Evolutionary conservation across 768 basidiomycete species (phyloP), one percentile per base, ranked within the genome.

Genomic region (Leccinum ochraceum): DNA sequence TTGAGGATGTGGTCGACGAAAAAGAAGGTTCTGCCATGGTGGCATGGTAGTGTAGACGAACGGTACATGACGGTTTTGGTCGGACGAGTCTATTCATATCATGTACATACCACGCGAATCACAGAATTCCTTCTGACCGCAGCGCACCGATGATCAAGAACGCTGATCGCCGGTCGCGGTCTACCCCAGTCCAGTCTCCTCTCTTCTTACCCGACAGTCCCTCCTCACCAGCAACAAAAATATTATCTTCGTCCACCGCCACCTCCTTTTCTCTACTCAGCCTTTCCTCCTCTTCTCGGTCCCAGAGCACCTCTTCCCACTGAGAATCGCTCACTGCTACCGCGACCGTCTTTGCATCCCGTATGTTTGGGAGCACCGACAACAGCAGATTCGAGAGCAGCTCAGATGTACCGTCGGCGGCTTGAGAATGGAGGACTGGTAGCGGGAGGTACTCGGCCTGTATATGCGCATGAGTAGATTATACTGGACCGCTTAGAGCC

Each of bases 391-490:
- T 88, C 4, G 89, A 89, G 11, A 93, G 75, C 13, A 94, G 78
- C 60, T 88, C 87, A 3, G 89, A 88, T 3, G 87, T 87, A 37
- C 86, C 86, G 56, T 89, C 88, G 13, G 81, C 79, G 0, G 81
- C 77, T 54, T 86, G 83, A 13, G 86, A 85, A 59, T 84, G 84
- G 59, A 91, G 80, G 37, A 81, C 81, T 2, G 90, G 87, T 13
- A 94, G 76, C 3, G 91, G 91, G 16, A 92, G 82, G 70, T 93
- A 94, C 71, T 94, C 91, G 7, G 89, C 91, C 91, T 92, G 60
- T n/a, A 44, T 8, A 13, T 46, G 17, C 5, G 34, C 11, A 32
- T 56, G 34, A 67, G 57, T 42, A 58, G 63, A 49, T 4, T 22
- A 34, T 7, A 4, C 17, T 57, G 36, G 55, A 58, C 54, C 37